These are phyloP conservation scores for Thelephora aurantiotincta DNA, from an alignment of 768 basidiomycete genomes.

Conservation along the genomic window DNA sequence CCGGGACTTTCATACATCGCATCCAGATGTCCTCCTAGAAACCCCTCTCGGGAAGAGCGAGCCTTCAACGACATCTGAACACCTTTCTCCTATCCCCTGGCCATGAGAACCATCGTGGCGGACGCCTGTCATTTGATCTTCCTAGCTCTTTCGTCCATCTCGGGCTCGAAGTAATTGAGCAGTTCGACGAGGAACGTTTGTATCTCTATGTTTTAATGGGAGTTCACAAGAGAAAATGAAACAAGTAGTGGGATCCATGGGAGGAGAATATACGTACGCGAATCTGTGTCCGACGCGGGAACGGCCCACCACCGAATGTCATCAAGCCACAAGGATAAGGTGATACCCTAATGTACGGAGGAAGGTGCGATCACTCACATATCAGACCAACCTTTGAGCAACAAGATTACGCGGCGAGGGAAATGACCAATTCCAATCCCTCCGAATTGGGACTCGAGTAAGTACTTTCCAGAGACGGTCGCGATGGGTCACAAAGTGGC, in stretches of 20 bases:
- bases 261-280: background rate
- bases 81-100: conserved; percentile 19
- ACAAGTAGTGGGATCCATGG: background rate
- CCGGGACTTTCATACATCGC: too few relatives aligned
- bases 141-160: conserved; percentile 15
- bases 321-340: background rate
- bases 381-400: too few relatives aligned
- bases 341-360: background rate
- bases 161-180: conserved; percentile 38
- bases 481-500: too few relatives aligned
- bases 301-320: background rate
- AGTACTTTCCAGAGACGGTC: too few relatives aligned
- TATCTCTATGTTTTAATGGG: conserved; percentile 23
- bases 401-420: too few relatives aligned
- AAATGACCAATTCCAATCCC: too few relatives aligned
- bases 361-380: too few relatives aligned
- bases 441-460: too few relatives aligned
- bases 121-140: conserved; percentile 17
- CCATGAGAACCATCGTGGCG: conserved; percentile 19
- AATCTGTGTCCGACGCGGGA: background rate
- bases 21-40: too few relatives aligned
- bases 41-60: too few relatives aligned
- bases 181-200: conserved; percentile 48
- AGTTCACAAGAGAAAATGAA: background rate
- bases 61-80: conserved; percentile 18